Percentiles rank a stretch among this genome's conserved stretches.
phyloP scores from a whole-genome alignment of 2,329 filamentous ascomycete genomes.

The Xylariaceae sp. region DNA sequence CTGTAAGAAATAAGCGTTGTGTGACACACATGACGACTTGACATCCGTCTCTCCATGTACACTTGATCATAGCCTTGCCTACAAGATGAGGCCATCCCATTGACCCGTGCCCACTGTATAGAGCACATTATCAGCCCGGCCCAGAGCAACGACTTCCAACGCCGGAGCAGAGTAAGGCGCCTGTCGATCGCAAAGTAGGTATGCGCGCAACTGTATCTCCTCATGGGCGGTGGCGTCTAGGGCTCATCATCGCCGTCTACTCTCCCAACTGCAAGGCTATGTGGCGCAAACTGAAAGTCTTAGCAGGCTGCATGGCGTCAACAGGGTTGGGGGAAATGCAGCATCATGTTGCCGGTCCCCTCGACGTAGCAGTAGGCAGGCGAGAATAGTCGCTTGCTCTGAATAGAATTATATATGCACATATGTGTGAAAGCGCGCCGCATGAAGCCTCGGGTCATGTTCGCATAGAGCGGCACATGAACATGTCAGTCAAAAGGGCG shows the following conservation, averaged over 20 bases:
- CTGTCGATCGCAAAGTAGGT: background rate
- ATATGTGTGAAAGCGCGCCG: too few species aligned
- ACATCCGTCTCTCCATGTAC: background rate
- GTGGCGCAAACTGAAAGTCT: slow-evolving; percentile 21
- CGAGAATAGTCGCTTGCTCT: too few species aligned
- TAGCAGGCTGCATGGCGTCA: slow-evolving; percentile 25
- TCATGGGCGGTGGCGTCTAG: slow-evolving; percentile 21
- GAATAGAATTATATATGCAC: too few species aligned
- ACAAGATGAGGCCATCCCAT: slow-evolving; percentile 7
- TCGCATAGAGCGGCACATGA: too few species aligned
- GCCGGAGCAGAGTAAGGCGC: too few species aligned
- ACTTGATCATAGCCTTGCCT: slow-evolving; percentile 13
- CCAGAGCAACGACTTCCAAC: too few species aligned
- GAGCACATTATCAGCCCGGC: too few species aligned
- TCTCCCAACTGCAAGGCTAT: slow-evolving; percentile 4
- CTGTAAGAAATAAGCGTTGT: slow-evolving; percentile 14
- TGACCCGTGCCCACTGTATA: background rate
- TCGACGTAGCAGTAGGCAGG: too few species aligned
- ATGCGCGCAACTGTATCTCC: slow-evolving; percentile 14
- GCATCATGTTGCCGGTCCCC: slow-evolving; percentile 10
- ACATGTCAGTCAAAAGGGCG: too few species aligned
- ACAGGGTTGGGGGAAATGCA: slow-evolving; percentile 24
- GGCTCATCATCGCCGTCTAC: slow-evolving; percentile 13
- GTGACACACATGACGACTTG: slow-evolving; percentile 6
- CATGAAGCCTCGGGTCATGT: too few species aligned